phyloP scores from a whole-genome alignment of 73 alveolate genomes.

The Symbiodinium natans region DNA sequence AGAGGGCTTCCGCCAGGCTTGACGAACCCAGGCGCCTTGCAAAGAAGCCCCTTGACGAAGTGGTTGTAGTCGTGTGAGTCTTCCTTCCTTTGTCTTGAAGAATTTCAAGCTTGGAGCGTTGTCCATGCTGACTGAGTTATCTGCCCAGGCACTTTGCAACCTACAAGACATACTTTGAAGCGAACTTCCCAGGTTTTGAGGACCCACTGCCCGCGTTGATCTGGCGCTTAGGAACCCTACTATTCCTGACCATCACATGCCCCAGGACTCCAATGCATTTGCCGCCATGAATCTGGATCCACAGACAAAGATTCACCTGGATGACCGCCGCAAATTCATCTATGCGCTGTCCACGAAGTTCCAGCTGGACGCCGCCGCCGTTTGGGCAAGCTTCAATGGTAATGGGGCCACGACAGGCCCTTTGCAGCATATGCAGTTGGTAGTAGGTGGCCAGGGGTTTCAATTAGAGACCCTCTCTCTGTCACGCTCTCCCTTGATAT shows the following conservation, averaged over 20 bases:
- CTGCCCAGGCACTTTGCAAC: not conserved
- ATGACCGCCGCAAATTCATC: not conserved
- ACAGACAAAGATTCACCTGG: not conserved
- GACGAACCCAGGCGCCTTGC: not conserved
- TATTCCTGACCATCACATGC: no score
- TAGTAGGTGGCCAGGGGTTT: no score
- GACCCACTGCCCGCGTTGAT: not conserved
- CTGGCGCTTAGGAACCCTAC: not conserved
- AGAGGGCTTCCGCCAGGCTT: not conserved
- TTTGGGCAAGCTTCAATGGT: not conserved
- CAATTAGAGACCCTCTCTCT: no score
- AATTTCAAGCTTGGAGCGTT: not conserved
- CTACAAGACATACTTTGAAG: not conserved
- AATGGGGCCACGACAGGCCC: not conserved
- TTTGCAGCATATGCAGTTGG: no score
- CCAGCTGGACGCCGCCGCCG: not conserved
- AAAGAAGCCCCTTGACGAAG: no score
- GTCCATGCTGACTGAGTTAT: not conserved
- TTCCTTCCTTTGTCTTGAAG: not conserved
- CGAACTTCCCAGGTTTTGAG: conserved; percentile 10
- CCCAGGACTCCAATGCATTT: not conserved
- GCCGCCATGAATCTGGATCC: conserved; percentile 21
- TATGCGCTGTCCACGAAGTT: not conserved
- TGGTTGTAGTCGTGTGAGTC: no score
- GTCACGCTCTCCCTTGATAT: no score